Evolutionary conservation across 75 land plant species (phyloP).

Genomic region (Selaginella tamariscina): DNA sequence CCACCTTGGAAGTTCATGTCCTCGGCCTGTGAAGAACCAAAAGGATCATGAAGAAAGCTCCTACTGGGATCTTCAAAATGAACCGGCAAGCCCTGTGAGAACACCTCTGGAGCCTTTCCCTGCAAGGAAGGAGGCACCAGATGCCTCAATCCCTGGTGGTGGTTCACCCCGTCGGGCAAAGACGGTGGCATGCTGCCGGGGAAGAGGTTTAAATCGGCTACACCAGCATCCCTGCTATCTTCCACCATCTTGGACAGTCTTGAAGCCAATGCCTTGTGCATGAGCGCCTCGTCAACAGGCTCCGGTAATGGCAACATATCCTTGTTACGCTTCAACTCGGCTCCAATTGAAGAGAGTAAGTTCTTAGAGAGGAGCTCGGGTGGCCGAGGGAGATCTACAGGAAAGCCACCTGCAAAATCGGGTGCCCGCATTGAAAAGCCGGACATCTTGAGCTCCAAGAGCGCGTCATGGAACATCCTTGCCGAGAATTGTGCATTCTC

Average conservation of each 20-base stretch:
- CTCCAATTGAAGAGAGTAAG: too few species aligned
- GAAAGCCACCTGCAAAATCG: neutral
- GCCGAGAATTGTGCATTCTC: neutral
- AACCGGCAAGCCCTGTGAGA: slow-evolving; percentile 10
- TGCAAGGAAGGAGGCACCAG: neutral
- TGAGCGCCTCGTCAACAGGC: slow-evolving; percentile 3
- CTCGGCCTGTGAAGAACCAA: neutral
- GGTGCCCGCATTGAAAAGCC: too few species aligned
- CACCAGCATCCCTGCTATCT: neutral
- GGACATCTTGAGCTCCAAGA: neutral
- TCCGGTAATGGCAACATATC: neutral
- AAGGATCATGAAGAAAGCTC: slow-evolving; percentile 4
- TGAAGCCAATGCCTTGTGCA: slow-evolving; percentile 10
- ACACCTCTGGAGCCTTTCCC: neutral
- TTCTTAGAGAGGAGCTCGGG: neutral
- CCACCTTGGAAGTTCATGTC: neutral
- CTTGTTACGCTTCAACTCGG: too few species aligned
- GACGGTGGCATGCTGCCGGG: slow-evolving; percentile 9
- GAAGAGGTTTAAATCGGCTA: neutral
- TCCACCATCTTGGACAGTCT: neutral
- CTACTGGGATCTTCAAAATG: slow-evolving; percentile 9
- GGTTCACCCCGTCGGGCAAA: slow-evolving; percentile 4
- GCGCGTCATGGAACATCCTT: neutral
- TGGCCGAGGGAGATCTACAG: neutral
- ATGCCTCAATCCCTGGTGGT: neutral